Evolutionary conservation across 306 rosid genomes (phyloP).

Genomic region (Quillaja saponaria): DNA sequence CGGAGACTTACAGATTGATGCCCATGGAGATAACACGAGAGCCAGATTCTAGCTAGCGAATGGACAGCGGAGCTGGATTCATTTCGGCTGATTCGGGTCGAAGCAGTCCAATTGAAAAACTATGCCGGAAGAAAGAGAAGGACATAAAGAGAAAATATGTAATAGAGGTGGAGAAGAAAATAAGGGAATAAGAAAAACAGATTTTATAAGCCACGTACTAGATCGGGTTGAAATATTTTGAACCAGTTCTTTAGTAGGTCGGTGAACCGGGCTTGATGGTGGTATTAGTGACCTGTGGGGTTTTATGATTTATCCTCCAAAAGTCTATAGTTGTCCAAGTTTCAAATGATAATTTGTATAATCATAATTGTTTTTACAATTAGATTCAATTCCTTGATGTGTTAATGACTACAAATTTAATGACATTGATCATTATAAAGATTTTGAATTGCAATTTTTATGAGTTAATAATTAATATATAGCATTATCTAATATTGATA

Average conservation of each 20-base stretch:
- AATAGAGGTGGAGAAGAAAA: constrained; percentile 39
- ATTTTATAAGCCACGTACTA: constrained; percentile 25
- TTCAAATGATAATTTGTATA: neutral
- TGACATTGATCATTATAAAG: too few relatives aligned
- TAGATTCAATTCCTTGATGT: too few relatives aligned
- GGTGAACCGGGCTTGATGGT: constrained; percentile 26
- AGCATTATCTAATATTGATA: too few relatives aligned
- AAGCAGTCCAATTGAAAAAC: constrained; percentile 38
- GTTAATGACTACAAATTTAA: too few relatives aligned
- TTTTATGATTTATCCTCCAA: too few relatives aligned
- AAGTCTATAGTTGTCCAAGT: neutral
- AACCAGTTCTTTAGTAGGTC: too few relatives aligned
- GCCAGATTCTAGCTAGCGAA: constrained; percentile 32
- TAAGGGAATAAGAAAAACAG: constrained; percentile 28
- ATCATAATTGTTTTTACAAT: too few relatives aligned
- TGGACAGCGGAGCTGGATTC: constrained; percentile 40
- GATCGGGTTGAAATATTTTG: too few relatives aligned
- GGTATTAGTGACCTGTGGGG: too few relatives aligned
- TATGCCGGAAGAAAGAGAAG: constrained; percentile 41
- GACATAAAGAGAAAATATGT: constrained; percentile 33
- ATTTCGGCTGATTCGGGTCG: constrained; percentile 44
- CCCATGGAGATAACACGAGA: constrained; percentile 27
- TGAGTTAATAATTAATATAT: too few relatives aligned
- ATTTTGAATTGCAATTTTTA: too few relatives aligned
- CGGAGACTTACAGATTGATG: constrained; percentile 53